Evolutionary conservation across 139 green algal species (phyloP), one percentile per base, ranked within the genome.

Genomic region (Haematococcus lacustris): DNA sequence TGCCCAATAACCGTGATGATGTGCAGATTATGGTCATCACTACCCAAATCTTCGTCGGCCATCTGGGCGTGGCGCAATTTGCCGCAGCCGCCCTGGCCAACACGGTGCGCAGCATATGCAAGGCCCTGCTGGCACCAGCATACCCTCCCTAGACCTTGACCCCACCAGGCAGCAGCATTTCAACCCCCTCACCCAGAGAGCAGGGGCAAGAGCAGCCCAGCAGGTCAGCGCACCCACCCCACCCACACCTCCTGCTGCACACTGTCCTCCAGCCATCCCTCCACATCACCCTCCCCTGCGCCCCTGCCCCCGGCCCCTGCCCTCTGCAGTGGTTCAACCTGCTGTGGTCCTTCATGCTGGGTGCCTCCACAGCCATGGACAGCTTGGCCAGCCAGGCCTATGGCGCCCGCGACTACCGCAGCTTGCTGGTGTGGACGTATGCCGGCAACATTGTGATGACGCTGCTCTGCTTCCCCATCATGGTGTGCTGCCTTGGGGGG

Each of bases 351-450:
- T 79, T 83, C 62, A 57, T 83, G 62, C 67, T 83, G 37, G 80
- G 80, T 39, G 73, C 76, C 35, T 71, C 70, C 41, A 86, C 73
- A 1, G 80, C 80, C 0, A 53, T 86, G 35, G 80, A 86, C 67
- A 86, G 76, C 0, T 71, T 82, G 23, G 77, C 60, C 50, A 74
- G 53, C 37, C 80, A 86, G 51, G 80, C 80, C 3, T 80, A 81
- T 57, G 80, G 80, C 5, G 70, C 65, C 32, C 59, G 69, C 25
- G 75, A 80, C 75, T 80, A 76, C 47, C 51, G 38, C 68, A 60
- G 33, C 3, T 62, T 80, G 62, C 68, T 76, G 62, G 73, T 71
- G 62, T 80, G 75, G 75, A 72, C 69, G 28, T 80, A 75, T 53
- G 63, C 75, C 0, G 51, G 57, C 25, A 7, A 17, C 0, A 33